These are phyloP conservation scores for Aquilaria malaccensis DNA, from an alignment of 345 rosid species.

Conservation along the genomic window DNA sequence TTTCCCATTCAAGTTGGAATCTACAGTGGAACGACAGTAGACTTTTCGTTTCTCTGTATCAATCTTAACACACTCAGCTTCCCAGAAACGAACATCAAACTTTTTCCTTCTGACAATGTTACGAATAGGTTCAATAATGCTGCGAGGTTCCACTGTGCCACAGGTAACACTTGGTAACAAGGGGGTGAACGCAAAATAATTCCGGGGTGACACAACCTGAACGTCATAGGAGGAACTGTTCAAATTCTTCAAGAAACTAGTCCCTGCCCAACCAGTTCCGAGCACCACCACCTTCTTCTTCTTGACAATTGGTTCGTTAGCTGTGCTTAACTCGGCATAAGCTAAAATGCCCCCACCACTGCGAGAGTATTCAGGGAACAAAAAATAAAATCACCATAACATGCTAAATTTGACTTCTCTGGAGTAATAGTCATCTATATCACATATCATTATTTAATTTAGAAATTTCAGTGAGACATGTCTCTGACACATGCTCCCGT, in stretches of 20 bases:
- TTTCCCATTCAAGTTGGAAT: conserved; percentile 38
- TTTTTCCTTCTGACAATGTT: conserved; percentile 75
- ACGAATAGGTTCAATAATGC: conserved; percentile 91
- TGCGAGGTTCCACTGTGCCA: conserved; percentile 97
- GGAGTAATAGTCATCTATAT: too few species aligned
- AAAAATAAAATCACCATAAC: too few species aligned
- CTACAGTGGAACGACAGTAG: conserved; percentile 53
- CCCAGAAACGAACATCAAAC: conserved; percentile 49
- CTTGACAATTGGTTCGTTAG: conserved; percentile 30
- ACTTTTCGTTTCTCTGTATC: conserved; percentile 76
- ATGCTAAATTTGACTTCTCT: too few species aligned
- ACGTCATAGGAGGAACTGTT: conserved; percentile 64
- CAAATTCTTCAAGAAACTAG: conserved; percentile 76
- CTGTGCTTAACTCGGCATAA: too few species aligned
- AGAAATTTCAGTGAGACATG: too few species aligned
- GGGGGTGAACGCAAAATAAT: conserved; percentile 99
- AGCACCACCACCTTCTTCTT: conserved; percentile 92
- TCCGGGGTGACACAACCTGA: conserved; percentile 88
- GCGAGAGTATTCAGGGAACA: conserved; percentile 8
- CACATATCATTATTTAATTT: too few species aligned
- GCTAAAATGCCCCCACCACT: conserved; percentile 41
- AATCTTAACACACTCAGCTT: conserved; percentile 89
- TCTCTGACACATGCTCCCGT: too few species aligned
- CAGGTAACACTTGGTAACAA: conserved; percentile 92
- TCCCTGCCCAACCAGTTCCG: conserved; percentile 99